These are phyloP conservation scores for Mycena latifolia DNA, from an alignment of 768 basidiomycete species.

Conservation along the genomic window DNA sequence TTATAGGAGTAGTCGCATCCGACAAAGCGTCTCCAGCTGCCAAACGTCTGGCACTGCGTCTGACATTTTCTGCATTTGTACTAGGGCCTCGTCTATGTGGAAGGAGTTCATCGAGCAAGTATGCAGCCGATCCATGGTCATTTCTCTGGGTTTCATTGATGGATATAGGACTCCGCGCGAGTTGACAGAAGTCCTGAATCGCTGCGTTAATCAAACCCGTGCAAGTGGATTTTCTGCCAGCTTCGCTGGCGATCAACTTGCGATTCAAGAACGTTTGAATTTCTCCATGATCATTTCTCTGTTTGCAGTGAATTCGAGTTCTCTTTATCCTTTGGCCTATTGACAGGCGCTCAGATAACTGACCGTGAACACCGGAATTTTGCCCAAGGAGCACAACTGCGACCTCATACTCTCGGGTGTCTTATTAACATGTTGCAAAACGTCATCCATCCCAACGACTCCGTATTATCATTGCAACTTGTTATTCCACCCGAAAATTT, in stretches of 20 bases:
- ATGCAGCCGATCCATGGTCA: not conserved
- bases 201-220: conserved; percentile 33
- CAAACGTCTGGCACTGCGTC: conserved; percentile 66
- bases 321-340: not conserved
- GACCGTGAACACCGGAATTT: conserved; percentile 32
- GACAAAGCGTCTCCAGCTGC: conserved; percentile 69
- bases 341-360: conserved; percentile 36
- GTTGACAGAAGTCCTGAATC: conserved; percentile 35
- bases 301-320: conserved; percentile 49
- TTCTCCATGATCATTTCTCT: conserved; percentile 57
- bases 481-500: conserved; percentile 41
- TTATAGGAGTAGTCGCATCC: conserved; percentile 61
- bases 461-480: conserved; percentile 33
- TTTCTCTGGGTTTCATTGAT: not conserved
- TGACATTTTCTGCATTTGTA: conserved; percentile 69
- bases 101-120: conserved; percentile 25
- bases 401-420: conserved; percentile 60
- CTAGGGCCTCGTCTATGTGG: conserved; percentile 57
- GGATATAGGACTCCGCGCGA: conserved; percentile 22
- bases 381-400: conserved; percentile 44
- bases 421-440: conserved; percentile 60
- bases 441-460: conserved; percentile 48
- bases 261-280: conserved; percentile 46
- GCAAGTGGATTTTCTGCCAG: conserved; percentile 31
- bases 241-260: conserved; percentile 34